Conservation (phyloP, 148 eudicot genomes). For the Nepenthes mirabilis region DNA sequence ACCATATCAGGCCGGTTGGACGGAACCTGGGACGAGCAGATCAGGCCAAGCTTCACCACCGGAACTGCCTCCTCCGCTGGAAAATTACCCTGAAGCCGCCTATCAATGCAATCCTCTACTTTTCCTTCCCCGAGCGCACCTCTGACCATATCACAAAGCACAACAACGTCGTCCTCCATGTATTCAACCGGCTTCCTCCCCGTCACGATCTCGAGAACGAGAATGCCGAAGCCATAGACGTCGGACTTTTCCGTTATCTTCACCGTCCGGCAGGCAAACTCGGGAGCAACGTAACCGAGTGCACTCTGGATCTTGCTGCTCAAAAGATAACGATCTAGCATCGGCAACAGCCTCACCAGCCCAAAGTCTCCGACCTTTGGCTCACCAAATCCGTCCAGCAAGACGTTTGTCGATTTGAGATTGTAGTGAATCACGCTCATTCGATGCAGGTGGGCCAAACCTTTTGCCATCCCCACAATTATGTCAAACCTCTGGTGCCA, state of each 20-base stretch:
- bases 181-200: slow-evolving; percentile 87
- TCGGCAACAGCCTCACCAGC: slow-evolving; percentile 57
- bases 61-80: slow-evolving; percentile 68
- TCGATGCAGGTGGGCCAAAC: slow-evolving; percentile 66
- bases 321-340: slow-evolving; percentile 56
- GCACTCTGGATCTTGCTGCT: slow-evolving; percentile 88
- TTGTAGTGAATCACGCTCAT: slow-evolving; percentile 66
- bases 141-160: slow-evolving; percentile 82
- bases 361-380: slow-evolving; percentile 83
- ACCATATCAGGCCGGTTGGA: slow-evolving; percentile 90
- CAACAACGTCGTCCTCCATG: slow-evolving; percentile 91
- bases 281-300: slow-evolving; percentile 91
- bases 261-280: slow-evolving; percentile 77
- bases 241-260: slow-evolving; percentile 90
- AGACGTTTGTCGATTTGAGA: slow-evolving; percentile 60
- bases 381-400: slow-evolving; percentile 40
- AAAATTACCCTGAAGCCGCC: slow-evolving; percentile 44
- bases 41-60: slow-evolving; percentile 70
- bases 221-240: slow-evolving; percentile 71
- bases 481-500: slow-evolving; percentile 71
- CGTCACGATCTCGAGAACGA: slow-evolving; percentile 62
- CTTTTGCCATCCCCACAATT: slow-evolving; percentile 64
- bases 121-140: slow-evolving; percentile 79
- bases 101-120: slow-evolving; percentile 61
- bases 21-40: slow-evolving; percentile 93